Conservation (phyloP, 371 early-diverging fungal species). For the Haplosporangium sp. region DNA sequence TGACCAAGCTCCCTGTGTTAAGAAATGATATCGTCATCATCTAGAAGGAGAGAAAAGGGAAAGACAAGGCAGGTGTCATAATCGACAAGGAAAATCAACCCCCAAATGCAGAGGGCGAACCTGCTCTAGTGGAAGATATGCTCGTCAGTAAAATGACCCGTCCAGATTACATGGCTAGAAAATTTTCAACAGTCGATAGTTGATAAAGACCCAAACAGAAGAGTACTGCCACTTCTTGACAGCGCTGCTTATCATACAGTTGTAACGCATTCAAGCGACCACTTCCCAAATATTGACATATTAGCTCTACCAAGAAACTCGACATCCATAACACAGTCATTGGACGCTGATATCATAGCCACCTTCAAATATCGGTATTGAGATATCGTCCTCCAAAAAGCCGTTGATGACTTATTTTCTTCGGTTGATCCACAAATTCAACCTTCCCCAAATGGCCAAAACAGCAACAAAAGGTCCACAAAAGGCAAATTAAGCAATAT, state of each 20-base stretch:
- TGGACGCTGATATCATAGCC: not conserved
- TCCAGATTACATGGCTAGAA: slow-evolving; percentile 7
- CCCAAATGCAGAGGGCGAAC: not conserved
- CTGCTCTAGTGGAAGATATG: not conserved
- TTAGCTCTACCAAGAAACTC: not conserved
- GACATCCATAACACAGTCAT: not conserved
- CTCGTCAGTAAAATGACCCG: too few species aligned
- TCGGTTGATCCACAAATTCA: too few species aligned
- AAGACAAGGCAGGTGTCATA: not conserved
- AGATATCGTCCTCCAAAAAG: not conserved
- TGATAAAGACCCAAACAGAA: not conserved
- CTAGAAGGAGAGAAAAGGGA: too few species aligned
- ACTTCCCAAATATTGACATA: slow-evolving; percentile 2
- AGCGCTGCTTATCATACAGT: not conserved
- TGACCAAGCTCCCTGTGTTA: not conserved
- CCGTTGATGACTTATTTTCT: too few species aligned
- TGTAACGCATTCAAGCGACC: not conserved
- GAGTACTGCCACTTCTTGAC: not conserved
- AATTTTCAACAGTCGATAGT: not conserved
- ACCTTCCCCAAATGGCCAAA: not conserved
- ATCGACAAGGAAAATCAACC: not conserved
- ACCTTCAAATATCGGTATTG: not conserved
- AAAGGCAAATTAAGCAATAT: not conserved
- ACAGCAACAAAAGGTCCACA: not conserved
- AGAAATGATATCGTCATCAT: too few species aligned